Conservation (phyloP, 2,329 filamentous ascomycete genomes). For the Alternaria solani region DNA sequence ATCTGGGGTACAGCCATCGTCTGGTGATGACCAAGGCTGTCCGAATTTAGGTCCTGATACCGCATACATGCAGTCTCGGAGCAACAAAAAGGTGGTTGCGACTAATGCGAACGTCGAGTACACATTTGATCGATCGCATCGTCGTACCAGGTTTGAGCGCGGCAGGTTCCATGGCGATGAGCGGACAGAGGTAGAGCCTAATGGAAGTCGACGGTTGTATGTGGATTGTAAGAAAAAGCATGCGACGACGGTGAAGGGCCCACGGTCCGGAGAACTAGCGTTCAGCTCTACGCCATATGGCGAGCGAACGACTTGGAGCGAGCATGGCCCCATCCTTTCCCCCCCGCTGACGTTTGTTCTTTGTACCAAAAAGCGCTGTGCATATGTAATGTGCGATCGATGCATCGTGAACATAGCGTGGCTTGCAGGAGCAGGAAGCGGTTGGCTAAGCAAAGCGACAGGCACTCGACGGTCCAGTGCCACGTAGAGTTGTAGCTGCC, state of each 20-base stretch:
- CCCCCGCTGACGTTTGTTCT: conserved; percentile 5
- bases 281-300: conserved; percentile 22
- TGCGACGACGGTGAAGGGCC: conserved; percentile 31
- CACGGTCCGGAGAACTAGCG: conserved; percentile 36
- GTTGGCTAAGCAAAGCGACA: conserved; percentile 10
- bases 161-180: conserved; percentile 6
- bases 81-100: conserved; percentile 18
- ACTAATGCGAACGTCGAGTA: conserved; percentile 10
- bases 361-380: background rate
- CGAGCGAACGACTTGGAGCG: conserved; percentile 16
- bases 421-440: conserved; percentile 16
- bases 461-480: conserved; percentile 27
- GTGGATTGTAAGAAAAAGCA: conserved; percentile 31
- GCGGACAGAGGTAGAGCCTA: background rate
- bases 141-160: conserved; percentile 3
- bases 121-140: background rate
- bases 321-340: background rate
- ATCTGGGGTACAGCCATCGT: conserved; percentile 19
- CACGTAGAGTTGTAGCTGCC: conserved; percentile 37
- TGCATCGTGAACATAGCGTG: conserved; percentile 21
- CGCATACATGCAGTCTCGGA: conserved; percentile 12
- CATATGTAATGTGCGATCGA: conserved; percentile 3
- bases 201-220: conserved; percentile 32
- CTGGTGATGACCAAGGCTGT: conserved; percentile 16
- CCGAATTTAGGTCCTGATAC: conserved; percentile 16